Percentiles rank a stretch among this genome's conserved stretches.
These are phyloP conservation scores for Lasiodiplodia gonubiensis DNA, from an alignment of 2,329 filamentous ascomycete species.

Conservation along the genomic window DNA sequence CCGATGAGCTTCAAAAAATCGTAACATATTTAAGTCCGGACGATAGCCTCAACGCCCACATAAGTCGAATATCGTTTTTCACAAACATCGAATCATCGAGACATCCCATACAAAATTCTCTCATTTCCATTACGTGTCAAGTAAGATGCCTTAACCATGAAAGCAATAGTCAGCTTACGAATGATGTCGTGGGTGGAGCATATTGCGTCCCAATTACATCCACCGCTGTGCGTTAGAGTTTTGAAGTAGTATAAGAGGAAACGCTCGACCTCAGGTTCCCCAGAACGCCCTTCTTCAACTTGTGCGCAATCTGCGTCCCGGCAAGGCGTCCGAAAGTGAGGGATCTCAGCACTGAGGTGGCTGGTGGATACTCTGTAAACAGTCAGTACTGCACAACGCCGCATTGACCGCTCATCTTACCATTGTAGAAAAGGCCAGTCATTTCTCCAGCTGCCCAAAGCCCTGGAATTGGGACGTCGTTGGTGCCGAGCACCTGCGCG, in stretches of 20 bases:
- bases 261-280: conserved; percentile 7
- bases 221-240: not conserved
- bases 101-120: no score
- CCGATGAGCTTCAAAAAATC: no score
- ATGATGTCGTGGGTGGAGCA: no score
- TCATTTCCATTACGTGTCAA: no score
- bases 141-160: no score
- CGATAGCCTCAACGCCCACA: no score
- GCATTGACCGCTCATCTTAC: not conserved
- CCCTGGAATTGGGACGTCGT: conserved; percentile 40
- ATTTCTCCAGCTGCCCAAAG: conserved; percentile 44
- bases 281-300: conserved; percentile 28
- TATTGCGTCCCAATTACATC: not conserved
- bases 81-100: no score
- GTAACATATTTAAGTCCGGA: no score
- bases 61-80: no score
- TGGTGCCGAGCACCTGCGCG: conserved; percentile 47
- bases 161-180: no score
- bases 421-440: conserved; percentile 45
- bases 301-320: conserved; percentile 39
- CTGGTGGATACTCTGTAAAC: conserved; percentile 40
- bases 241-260: not conserved
- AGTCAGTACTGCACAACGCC: not conserved
- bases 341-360: conserved; percentile 40
- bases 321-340: conserved; percentile 44